phyloP scores from a whole-genome alignment of 2,329 filamentous ascomycete species.

The Aspergillus sclerotialis region DNA sequence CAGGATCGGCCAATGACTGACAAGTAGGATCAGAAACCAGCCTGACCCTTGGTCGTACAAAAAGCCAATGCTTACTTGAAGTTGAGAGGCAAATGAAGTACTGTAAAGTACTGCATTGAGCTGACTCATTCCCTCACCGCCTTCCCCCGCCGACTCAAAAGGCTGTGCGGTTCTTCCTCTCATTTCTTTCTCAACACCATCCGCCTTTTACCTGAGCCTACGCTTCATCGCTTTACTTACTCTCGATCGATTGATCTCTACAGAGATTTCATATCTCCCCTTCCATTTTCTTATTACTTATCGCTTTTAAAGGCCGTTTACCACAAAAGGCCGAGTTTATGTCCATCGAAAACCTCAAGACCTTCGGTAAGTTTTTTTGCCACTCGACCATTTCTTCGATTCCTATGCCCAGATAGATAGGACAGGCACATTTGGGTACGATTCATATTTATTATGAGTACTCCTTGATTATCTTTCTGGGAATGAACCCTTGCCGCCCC shows the following conservation, averaged over 20 bases:
- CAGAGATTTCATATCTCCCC: slow-evolving; percentile 28
- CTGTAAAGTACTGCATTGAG: slow-evolving; percentile 8
- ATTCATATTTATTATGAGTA: too few relatives aligned
- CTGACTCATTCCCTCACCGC: slow-evolving; percentile 26
- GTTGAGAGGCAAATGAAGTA: too few relatives aligned
- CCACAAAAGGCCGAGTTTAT: slow-evolving; percentile 78
- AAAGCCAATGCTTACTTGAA: too few relatives aligned
- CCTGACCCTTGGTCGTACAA: too few relatives aligned
- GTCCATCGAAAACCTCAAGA: slow-evolving; percentile 98
- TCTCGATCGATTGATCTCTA: slow-evolving; percentile 15
- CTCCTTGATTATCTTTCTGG: too few relatives aligned
- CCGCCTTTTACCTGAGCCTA: slow-evolving; percentile 2
- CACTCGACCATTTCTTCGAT: slow-evolving; percentile 17
- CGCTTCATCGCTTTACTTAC: slow-evolving; percentile 1
- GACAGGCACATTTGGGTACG: too few relatives aligned
- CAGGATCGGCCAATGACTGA: too few relatives aligned
- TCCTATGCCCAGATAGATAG: not conserved
- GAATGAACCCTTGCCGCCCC: too few relatives aligned
- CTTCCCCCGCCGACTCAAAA: slow-evolving; percentile 31
- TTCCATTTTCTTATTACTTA: slow-evolving; percentile 21
- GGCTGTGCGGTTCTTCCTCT: slow-evolving; percentile 23
- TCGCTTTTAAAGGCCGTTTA: slow-evolving; percentile 38
- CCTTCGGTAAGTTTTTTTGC: slow-evolving; percentile 64
- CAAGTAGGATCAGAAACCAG: too few relatives aligned
- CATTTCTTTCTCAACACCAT: slow-evolving; percentile 18